Conservation (phyloP, 169 alveolate genomes). For the Plasmodium knowlesi region DNA sequence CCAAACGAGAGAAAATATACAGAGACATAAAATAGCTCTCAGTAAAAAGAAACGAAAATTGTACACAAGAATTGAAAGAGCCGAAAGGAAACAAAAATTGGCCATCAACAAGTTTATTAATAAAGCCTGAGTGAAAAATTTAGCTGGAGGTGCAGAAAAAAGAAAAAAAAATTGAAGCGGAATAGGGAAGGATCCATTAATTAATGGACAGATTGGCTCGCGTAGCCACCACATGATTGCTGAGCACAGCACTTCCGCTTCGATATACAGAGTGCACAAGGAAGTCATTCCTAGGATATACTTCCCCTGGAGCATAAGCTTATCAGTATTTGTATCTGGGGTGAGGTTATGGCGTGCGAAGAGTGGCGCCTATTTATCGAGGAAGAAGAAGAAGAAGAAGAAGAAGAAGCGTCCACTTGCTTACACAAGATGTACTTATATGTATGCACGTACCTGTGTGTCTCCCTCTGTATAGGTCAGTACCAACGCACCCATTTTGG, state of each 20-base stretch:
- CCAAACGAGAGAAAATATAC: slow-evolving; percentile 3
- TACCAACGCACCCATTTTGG: no score
- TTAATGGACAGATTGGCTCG: not conserved
- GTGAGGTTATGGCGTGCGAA: not conserved
- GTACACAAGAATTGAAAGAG: slow-evolving; percentile 20
- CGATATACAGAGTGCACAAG: not conserved
- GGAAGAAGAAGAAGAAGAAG: not conserved
- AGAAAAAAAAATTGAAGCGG: not conserved
- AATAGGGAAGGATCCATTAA: not conserved
- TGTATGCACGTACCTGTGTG: not conserved
- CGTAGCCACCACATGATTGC: not conserved
- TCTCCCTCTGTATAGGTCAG: no score
- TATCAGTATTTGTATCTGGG: not conserved
- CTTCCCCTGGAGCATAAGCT: not conserved
- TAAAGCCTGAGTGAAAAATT: not conserved
- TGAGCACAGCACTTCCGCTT: not conserved
- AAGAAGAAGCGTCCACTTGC: not conserved
- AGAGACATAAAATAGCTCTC: slow-evolving; percentile 39
- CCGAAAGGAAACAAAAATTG: slow-evolving; percentile 29
- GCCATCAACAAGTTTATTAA: slow-evolving; percentile 37
- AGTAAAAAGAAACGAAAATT: slow-evolving; percentile 66
- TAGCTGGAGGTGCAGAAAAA: not conserved
- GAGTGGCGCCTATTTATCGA: not conserved
- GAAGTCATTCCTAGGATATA: not conserved
- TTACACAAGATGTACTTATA: not conserved